A percentile compares a stretch with the other conserved stretches of the same genome.
These are phyloP conservation scores for Lolium multiflorum DNA, from an alignment of 176 grass and related monocot genomes.

Conservation along the genomic window DNA sequence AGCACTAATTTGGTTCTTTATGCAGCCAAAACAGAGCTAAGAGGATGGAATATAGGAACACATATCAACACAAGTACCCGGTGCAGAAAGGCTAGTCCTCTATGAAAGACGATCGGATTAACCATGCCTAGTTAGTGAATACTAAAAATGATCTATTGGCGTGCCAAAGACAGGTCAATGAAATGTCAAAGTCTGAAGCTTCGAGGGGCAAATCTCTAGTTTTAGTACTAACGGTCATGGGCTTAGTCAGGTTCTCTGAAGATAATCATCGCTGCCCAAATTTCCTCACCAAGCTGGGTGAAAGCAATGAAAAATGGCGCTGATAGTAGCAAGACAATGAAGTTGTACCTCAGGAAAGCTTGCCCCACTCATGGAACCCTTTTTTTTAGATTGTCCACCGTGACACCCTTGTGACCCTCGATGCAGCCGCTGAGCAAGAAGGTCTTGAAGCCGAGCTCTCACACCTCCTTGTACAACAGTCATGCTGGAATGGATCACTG, in stretches of 20 bases:
- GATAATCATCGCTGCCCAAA: neutral
- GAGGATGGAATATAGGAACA: neutral
- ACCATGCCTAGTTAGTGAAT: no score
- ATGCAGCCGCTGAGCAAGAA: constrained; percentile 71
- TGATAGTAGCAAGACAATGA: neutral
- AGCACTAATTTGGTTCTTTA: constrained; percentile 20
- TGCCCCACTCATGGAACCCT: constrained; percentile 64
- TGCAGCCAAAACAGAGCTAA: neutral
- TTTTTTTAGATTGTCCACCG: constrained; percentile 64
- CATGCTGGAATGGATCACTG: constrained; percentile 48
- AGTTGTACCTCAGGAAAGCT: constrained; percentile 62
- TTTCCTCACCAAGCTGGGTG: neutral
- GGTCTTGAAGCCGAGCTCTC: constrained; percentile 59
- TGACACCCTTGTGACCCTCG: constrained; percentile 53
- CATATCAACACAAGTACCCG: no score
- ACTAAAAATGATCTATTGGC: no score
- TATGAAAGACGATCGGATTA: no score
- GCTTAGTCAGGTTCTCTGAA: no score
- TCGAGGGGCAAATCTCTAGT: no score
- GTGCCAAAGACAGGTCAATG: no score
- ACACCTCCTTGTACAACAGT: constrained; percentile 63
- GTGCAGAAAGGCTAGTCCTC: no score
- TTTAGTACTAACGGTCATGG: no score
- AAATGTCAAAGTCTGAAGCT: no score
- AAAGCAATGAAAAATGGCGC: neutral